Evolutionary conservation across 768 basidiomycete species (phyloP).

Genomic region (Russula vinacea): DNA sequence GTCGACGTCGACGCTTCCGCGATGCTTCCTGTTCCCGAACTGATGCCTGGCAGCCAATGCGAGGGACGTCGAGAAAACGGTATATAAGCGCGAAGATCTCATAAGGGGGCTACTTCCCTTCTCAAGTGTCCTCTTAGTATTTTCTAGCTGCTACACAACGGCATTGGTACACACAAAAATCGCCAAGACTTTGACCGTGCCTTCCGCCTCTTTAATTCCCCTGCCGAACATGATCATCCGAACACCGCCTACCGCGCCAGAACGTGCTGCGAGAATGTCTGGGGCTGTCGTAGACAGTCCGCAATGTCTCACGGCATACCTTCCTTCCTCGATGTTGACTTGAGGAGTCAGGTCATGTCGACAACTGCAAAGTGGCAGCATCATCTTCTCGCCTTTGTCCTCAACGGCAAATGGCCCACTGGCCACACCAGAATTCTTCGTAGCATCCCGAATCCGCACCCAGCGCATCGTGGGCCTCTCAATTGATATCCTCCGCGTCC

Average conservation of each 20-base stretch:
- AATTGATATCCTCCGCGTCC: too few species aligned
- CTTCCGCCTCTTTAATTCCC: conserved; percentile 91
- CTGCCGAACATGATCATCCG: conserved; percentile 95
- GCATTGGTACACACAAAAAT: conserved; percentile 78
- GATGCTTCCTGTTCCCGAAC: conserved; percentile 71
- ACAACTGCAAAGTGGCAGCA: background rate
- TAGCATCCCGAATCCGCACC: conserved; percentile 18
- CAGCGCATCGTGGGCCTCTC: background rate
- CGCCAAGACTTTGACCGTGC: conserved; percentile 66
- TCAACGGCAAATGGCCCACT: conserved; percentile 4
- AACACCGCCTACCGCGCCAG: conserved; percentile 94
- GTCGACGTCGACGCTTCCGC: conserved; percentile 80
- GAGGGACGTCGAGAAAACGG: conserved; percentile 74
- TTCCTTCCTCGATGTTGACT: background rate
- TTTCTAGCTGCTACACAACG: conserved; percentile 99
- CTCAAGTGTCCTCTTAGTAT: conserved; percentile 92
- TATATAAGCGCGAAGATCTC: conserved; percentile 82
- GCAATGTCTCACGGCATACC: conserved; percentile 35
- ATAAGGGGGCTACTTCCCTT: conserved; percentile 77
- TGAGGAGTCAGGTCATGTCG: background rate
- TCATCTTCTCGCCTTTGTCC: background rate
- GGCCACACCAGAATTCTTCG: conserved; percentile 18
- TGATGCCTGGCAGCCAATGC: conserved; percentile 67
- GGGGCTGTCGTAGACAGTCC: conserved; percentile 92
- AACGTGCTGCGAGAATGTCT: conserved; percentile 98